Evolutionary conservation across 2,329 filamentous ascomycete genomes (phyloP).

Genomic region (Xylariaceae sp.): DNA sequence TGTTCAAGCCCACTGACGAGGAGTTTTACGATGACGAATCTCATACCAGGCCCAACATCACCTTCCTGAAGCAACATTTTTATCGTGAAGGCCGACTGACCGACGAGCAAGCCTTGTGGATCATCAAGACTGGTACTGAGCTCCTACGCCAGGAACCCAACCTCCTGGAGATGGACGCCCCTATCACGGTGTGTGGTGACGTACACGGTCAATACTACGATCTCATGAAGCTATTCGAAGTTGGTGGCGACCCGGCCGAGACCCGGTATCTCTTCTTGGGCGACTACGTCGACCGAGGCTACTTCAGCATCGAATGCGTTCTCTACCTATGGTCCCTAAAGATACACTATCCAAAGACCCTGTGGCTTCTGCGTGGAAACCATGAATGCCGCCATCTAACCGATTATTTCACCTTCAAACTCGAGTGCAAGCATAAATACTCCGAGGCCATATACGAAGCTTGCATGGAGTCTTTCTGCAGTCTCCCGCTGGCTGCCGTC

Average conservation of each 20-base stretch:
- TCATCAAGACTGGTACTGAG: conserved; percentile 86
- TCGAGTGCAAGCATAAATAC: conserved; percentile 99
- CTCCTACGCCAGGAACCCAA: conserved; percentile 90
- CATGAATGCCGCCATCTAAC: conserved; percentile 99
- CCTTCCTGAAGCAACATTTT: conserved; percentile 97
- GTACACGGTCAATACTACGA: conserved; percentile 99
- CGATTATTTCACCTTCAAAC: conserved; percentile 99
- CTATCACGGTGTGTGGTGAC: conserved; percentile 97
- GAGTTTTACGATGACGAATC: conserved; percentile 92
- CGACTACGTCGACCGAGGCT: conserved; percentile 97
- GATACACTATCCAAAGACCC: conserved; percentile 97
- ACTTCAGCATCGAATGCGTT: conserved; percentile 99
- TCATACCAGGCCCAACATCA: conserved; percentile 85
- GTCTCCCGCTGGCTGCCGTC: conserved; percentile 88
- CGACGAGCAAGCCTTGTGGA: conserved; percentile 96
- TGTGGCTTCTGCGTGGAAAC: conserved; percentile 97
- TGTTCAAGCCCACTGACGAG: conserved; percentile 88
- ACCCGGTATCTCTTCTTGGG: conserved; percentile 96
- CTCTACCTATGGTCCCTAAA: conserved; percentile 97
- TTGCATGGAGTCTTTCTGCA: conserved; percentile 98
- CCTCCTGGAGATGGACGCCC: conserved; percentile 97
- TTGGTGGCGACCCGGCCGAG: conserved; percentile 94
- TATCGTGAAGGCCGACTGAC: conserved; percentile 96
- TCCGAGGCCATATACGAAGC: conserved; percentile 95
- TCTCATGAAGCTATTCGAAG: conserved; percentile 99